Evolutionary conservation across 2,329 filamentous ascomycete genomes (phyloP).

Genomic region (Hymenoscyphus salicellus): DNA sequence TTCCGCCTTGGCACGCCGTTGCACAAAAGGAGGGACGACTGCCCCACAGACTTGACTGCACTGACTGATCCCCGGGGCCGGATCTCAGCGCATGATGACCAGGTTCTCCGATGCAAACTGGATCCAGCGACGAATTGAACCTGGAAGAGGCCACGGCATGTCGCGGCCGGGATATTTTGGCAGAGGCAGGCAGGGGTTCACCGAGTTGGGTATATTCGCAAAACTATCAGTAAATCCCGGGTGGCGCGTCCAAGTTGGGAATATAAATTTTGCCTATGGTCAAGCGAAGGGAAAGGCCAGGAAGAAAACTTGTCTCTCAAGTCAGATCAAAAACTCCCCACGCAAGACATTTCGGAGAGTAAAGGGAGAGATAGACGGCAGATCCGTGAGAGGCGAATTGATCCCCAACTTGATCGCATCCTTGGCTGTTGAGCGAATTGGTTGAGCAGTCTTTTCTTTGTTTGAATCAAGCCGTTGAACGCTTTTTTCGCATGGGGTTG

Average conservation of each 20-base stretch:
- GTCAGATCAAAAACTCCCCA: neutral
- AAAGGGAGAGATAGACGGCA: too few species aligned
- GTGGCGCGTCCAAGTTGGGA: neutral
- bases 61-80: neutral
- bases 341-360: neutral
- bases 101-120: neutral
- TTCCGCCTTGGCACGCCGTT: slow-evolving; percentile 9
- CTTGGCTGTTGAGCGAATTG: neutral
- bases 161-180: neutral
- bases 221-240: neutral
- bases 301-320: neutral
- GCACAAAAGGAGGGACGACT: slow-evolving; percentile 9
- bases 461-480: neutral
- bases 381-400: neutral
- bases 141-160: neutral
- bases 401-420: neutral
- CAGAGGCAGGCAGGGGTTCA: neutral
- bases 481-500: neutral
- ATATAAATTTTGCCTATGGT: neutral
- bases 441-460: neutral
- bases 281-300: neutral
- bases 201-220: neutral
- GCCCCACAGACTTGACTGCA: neutral
- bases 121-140: neutral
- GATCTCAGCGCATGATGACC: neutral